Percentiles rank a stretch among this genome's conserved stretches.
phyloP scores from a whole-genome alignment of 192 early-diverging fungal species.

The Cladochytrium replicatum region DNA sequence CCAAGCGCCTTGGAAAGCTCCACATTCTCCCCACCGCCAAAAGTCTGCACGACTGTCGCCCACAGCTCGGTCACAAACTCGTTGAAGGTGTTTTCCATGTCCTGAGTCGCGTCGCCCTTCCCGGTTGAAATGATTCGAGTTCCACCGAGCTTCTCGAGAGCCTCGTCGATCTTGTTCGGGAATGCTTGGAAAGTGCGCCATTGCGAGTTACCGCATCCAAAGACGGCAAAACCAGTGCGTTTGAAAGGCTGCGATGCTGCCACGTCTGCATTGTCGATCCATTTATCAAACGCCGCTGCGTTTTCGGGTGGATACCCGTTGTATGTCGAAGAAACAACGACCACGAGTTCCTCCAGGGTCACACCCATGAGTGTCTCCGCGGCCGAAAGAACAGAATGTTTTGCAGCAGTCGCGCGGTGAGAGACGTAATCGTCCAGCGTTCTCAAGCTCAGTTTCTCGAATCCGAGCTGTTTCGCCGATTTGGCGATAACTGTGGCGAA shows the following conservation, averaged over 20 bases:
- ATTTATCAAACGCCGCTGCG: slow-evolving; percentile 31
- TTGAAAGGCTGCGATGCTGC: slow-evolving; percentile 11
- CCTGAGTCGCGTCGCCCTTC: slow-evolving; percentile 31
- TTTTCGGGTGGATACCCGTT: slow-evolving; percentile 47
- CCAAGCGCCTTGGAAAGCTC: too few relatives aligned
- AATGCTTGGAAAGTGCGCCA: slow-evolving; percentile 52
- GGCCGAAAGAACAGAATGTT: too few relatives aligned
- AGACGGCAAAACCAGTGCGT: slow-evolving; percentile 36
- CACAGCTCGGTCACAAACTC: too few relatives aligned
- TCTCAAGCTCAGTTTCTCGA: too few relatives aligned
- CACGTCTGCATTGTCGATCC: slow-evolving; percentile 5
- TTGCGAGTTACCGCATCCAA: slow-evolving; percentile 50
- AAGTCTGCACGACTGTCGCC: too few relatives aligned
- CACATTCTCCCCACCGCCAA: too few relatives aligned
- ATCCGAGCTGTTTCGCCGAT: slow-evolving; percentile 29
- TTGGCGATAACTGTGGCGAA: slow-evolving; percentile 32
- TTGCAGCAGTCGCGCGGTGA: too few relatives aligned
- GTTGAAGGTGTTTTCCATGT: slow-evolving; percentile 7
- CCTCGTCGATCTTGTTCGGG: slow-evolving; percentile 31
- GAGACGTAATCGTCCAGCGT: too few relatives aligned
- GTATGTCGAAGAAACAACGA: slow-evolving; percentile 36
- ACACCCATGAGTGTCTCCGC: too few relatives aligned
- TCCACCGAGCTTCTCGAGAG: slow-evolving; percentile 37
- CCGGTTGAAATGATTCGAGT: slow-evolving; percentile 27
- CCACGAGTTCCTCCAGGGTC: slow-evolving; percentile 7